These are phyloP conservation scores for Phytophthora hibernalis DNA, from an alignment of 352 stramenopile genomes.

Conservation along the genomic window DNA sequence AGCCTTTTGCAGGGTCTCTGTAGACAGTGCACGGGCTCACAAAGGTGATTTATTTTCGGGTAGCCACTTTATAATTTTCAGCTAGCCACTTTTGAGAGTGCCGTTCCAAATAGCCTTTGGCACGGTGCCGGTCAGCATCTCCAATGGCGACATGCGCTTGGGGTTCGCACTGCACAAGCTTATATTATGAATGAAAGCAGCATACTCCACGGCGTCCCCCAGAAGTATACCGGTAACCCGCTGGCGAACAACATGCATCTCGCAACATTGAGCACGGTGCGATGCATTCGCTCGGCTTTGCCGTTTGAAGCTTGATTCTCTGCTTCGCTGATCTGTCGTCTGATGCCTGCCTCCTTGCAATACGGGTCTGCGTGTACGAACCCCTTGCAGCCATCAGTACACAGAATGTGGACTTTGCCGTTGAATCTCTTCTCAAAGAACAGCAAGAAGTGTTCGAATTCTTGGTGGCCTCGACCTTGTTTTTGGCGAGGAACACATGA, in stretches of 20 bases:
- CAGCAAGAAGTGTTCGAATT: constrained; percentile 3
- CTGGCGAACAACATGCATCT: too few relatives aligned
- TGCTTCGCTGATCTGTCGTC: too few relatives aligned
- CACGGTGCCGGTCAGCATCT: constrained; percentile 11
- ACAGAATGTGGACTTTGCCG: not conserved
- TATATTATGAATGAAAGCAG: constrained; percentile 35
- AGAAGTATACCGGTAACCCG: constrained; percentile 27
- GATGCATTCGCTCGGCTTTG: too few relatives aligned
- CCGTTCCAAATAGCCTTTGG: too few relatives aligned
- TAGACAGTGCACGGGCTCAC: constrained; percentile 14
- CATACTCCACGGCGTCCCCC: constrained; percentile 42
- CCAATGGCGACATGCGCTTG: constrained; percentile 7
- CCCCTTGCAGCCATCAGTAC: constrained; percentile 7
- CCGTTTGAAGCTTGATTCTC: too few relatives aligned
- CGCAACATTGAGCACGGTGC: too few relatives aligned
- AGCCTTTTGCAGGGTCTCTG: constrained; percentile 15
- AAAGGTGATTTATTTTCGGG: too few relatives aligned
- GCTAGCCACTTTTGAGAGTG: too few relatives aligned
- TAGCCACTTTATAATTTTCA: too few relatives aligned
- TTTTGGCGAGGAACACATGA: constrained; percentile 1
- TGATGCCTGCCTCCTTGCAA: not conserved
- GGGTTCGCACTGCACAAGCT: constrained; percentile 30
- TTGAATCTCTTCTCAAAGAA: constrained; percentile 9
- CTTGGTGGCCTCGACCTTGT: not conserved
- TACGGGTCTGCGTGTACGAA: not conserved